phyloP scores from a whole-genome alignment of 2,329 filamentous ascomycete genomes.

The Westerdykella sp. region DNA sequence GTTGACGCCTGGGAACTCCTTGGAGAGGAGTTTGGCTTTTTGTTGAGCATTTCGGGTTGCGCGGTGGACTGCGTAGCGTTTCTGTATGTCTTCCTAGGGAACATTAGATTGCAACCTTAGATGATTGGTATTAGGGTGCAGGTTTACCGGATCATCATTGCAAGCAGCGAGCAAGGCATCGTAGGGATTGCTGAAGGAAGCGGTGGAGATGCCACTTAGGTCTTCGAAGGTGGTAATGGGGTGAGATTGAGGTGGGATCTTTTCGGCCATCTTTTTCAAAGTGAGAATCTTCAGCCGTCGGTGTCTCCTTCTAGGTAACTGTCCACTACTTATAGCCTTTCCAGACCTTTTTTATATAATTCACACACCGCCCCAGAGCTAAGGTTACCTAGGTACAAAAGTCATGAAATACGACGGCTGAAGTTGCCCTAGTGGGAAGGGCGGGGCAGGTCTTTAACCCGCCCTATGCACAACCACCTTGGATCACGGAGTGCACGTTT shows the following conservation, averaged over 20 bases:
- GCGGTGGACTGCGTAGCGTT: slow-evolving; percentile 68
- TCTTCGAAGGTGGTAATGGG: slow-evolving; percentile 32
- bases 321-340: no score
- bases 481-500: no score
- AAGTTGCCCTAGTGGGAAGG: no score
- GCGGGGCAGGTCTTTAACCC: no score
- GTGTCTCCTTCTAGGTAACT: background rate
- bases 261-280: slow-evolving; percentile 12
- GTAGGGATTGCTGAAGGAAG: slow-evolving; percentile 62
- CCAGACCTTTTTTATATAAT: no score
- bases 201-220: slow-evolving; percentile 34
- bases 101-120: background rate
- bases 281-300: no score
- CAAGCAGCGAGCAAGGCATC: slow-evolving; percentile 65
- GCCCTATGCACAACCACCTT: no score
- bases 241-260: slow-evolving; percentile 4
- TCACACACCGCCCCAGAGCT: no score
- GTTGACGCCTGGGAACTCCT: slow-evolving; percentile 62
- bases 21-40: slow-evolving; percentile 62
- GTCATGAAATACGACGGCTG: no score
- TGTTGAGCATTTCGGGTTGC: slow-evolving; percentile 70
- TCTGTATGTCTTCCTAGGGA: slow-evolving; percentile 59
- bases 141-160: slow-evolving; percentile 57
- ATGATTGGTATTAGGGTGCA: background rate
- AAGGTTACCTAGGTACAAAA: no score